Conservation (phyloP, 176 grass and related monocot species). For the Eragrostis nindensis region DNA sequence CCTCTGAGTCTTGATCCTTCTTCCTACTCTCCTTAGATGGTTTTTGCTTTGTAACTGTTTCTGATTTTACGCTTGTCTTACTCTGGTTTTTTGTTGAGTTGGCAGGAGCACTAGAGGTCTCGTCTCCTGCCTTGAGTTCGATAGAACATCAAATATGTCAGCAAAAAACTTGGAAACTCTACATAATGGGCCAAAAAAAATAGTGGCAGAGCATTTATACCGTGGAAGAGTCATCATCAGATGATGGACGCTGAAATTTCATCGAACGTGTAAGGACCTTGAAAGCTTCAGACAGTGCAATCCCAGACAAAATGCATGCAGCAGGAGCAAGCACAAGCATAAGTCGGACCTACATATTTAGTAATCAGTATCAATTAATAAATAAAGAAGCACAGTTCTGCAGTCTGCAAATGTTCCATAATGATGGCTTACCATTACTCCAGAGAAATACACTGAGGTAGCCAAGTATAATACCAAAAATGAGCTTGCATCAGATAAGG, state of each 20-base stretch:
- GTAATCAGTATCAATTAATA: not conserved
- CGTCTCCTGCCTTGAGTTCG: constrained; percentile 66
- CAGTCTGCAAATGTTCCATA: not conserved
- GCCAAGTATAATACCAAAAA: constrained; percentile 93
- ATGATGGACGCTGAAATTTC: constrained; percentile 74
- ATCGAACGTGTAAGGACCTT: constrained; percentile 80
- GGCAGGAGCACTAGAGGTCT: constrained; percentile 35
- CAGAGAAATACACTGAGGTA: constrained; percentile 97
- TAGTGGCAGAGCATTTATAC: constrained; percentile 57
- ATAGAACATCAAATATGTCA: constrained; percentile 41
- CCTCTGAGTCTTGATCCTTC: constrained; percentile 72
- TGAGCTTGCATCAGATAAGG: constrained; percentile 94
- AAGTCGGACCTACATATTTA: constrained; percentile 72
- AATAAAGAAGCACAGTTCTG: not conserved
- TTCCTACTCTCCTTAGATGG: constrained; percentile 76
- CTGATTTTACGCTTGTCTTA: constrained; percentile 50
- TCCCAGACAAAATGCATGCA: constrained; percentile 94
- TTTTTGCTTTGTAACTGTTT: constrained; percentile 77
- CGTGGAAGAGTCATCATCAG: constrained; percentile 50
- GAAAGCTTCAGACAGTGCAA: constrained; percentile 92
- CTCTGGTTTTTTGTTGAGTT: constrained; percentile 50
- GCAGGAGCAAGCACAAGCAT: constrained; percentile 99
- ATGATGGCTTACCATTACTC: constrained; percentile 81
- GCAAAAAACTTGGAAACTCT: not conserved
- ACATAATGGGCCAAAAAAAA: constrained; percentile 5